These are phyloP conservation scores for Magnusiomyces suaveolens DNA, from an alignment of 1,139 yeast genomes.

Conservation along the genomic window DNA sequence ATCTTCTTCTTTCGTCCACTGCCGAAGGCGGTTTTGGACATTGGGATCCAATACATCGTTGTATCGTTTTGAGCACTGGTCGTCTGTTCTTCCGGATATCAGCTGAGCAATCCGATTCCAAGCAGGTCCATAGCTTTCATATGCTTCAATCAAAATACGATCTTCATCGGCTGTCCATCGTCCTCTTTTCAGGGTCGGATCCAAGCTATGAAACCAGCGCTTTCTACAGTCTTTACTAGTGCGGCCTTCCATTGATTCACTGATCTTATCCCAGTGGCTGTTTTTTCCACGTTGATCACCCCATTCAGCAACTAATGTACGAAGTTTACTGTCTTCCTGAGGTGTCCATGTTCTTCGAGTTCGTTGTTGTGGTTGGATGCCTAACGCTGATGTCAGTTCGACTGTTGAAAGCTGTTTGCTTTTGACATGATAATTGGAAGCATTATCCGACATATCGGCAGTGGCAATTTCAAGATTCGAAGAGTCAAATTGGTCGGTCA, in stretches of 20 bases:
- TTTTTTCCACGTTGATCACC: constrained; percentile 83
- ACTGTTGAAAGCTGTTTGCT: constrained; percentile 13
- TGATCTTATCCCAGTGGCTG: constrained; percentile 62
- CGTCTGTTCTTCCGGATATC: constrained; percentile 82
- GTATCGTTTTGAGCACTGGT: constrained; percentile 88
- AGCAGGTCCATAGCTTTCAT: constrained; percentile 58
- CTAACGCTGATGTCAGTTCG: constrained; percentile 16
- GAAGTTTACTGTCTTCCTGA: constrained; percentile 67
- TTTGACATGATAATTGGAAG: constrained; percentile 1
- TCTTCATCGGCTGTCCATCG: constrained; percentile 88
- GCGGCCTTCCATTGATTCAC: constrained; percentile 60
- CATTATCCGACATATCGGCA: not conserved
- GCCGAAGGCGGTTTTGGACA: constrained; percentile 65
- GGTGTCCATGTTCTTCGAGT: constrained; percentile 58
- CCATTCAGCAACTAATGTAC: constrained; percentile 58
- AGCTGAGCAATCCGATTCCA: constrained; percentile 79
- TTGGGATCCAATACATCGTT: constrained; percentile 80
- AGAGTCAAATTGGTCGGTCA: not conserved
- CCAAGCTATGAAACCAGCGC: constrained; percentile 77
- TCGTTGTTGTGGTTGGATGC: constrained; percentile 14
- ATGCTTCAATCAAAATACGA: constrained; percentile 51
- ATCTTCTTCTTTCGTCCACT: constrained; percentile 79
- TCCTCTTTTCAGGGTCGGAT: constrained; percentile 74
- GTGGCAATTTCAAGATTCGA: not conserved
- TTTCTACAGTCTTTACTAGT: constrained; percentile 89